Evolutionary conservation across 352 stramenopile species (phyloP).

Genomic region (Halophytophthora polymorphica): DNA sequence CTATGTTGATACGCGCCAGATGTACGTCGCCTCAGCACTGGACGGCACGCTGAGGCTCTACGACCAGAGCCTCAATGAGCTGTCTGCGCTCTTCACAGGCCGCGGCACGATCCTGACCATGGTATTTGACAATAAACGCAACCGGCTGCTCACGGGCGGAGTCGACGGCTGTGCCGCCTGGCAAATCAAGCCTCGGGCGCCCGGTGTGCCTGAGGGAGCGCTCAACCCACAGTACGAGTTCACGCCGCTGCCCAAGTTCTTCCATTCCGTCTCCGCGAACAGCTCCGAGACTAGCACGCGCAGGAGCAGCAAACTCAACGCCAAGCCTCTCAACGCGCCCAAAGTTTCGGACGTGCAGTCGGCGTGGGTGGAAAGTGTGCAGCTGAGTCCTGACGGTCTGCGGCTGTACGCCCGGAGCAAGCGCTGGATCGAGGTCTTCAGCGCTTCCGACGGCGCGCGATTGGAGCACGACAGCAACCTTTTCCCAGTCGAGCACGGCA

Average conservation of each 20-base stretch:
- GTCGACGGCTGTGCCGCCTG: conserved; percentile 63
- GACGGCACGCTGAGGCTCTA: conserved; percentile 65
- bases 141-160: conserved; percentile 52
- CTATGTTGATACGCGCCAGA: conserved; percentile 52
- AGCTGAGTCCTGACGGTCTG: conserved; percentile 38
- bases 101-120: conserved; percentile 53
- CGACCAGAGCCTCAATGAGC: conserved; percentile 51
- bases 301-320: conserved; percentile 10
- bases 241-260: conserved; percentile 43
- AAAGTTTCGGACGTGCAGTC: conserved; percentile 7
- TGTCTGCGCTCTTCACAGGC: conserved; percentile 48
- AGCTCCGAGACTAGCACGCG: conserved; percentile 1
- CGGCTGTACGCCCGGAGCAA: conserved; percentile 49
- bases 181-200: conserved; percentile 41
- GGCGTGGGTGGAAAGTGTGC: conserved; percentile 50
- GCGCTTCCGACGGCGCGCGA: conserved; percentile 34
- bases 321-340: conserved; percentile 14
- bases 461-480: conserved; percentile 55
- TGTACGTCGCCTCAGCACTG: conserved; percentile 62
- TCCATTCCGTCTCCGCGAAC: conserved; percentile 17
- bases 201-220: conserved; percentile 28
- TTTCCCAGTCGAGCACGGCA: conserved; percentile 47
- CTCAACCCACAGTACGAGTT: conserved; percentile 66
- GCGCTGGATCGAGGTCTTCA: conserved; percentile 56
- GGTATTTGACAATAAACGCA: conserved; percentile 49